Evolutionary conservation across 441 rosid genomes (phyloP).

Genomic region (Omphalea diandra): DNA sequence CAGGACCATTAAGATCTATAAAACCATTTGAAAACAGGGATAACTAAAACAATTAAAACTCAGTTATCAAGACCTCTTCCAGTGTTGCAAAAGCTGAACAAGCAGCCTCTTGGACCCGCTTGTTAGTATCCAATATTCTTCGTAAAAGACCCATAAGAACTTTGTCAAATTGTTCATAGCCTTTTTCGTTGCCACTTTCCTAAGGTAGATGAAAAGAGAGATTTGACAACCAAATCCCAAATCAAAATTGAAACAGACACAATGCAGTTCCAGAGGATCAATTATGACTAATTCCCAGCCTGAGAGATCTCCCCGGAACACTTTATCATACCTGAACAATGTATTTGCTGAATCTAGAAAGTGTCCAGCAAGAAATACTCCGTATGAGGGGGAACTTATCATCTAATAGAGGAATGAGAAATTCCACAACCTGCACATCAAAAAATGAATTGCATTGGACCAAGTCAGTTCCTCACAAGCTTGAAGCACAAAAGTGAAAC

Average conservation of each 20-base stretch:
- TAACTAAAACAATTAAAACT: constrained; percentile 4
- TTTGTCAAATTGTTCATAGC: constrained; percentile 79
- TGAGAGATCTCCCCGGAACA: too few relatives aligned
- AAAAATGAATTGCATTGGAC: constrained; percentile 2
- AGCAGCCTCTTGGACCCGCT: constrained; percentile 99
- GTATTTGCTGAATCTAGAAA: constrained; percentile 98
- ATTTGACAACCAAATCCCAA: constrained; percentile 10
- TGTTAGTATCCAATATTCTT: constrained; percentile 88
- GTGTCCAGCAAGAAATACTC: constrained; percentile 99
- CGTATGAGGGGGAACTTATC: constrained; percentile 93
- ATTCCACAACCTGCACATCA: constrained; percentile 84
- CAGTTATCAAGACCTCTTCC: constrained; percentile 67
- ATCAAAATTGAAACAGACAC: background rate
- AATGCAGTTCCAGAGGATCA: background rate
- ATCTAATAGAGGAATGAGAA: constrained; percentile 91
- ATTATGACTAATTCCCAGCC: background rate
- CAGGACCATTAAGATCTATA: constrained; percentile 16
- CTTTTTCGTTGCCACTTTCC: constrained; percentile 73
- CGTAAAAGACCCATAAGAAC: constrained; percentile 86
- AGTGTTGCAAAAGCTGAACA: constrained; percentile 99
- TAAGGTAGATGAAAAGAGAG: constrained; percentile 24
- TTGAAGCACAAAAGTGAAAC: background rate
- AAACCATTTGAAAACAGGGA: constrained; percentile 19
- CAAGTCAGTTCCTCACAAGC: constrained; percentile 2
- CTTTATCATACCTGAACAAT: constrained; percentile 72